Evolutionary conservation across 192 early-diverging fungal species (phyloP), one percentile per base, ranked within the genome.

Genomic region (Ambispora gerdemannii): DNA sequence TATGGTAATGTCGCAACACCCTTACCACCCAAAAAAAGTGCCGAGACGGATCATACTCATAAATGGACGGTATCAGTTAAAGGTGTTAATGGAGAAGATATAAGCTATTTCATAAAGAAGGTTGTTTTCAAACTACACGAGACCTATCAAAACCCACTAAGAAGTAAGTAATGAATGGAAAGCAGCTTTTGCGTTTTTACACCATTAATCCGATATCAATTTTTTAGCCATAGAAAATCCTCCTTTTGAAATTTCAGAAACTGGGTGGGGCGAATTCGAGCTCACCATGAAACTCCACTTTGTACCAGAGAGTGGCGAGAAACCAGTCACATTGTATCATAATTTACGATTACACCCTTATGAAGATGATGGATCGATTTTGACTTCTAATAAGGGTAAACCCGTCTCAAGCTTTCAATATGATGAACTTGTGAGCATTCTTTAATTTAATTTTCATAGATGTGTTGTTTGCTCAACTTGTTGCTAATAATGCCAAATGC

Each of bases 191-290:
- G n/a, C n/a, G n/a, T n/a, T n/a, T n/a, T n/a, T n/a, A n/a, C n/a
- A n/a, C n/a, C n/a, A n/a, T n/a, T n/a, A n/a, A n/a, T n/a, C n/a
- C n/a, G n/a, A n/a, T n/a, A n/a, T n/a, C n/a, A n/a, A n/a, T n/a
- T 20, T n/a, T 35, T 19, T 74, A 91, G 87, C 83, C 25, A 75
- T 93, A 20, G 93, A 94, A 64, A 78, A 89, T 33, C 90, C 88
- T 43, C 96, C 96, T 6, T 98, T 91, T 70, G 93, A 95, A 76
- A 88, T 98, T 28, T 82, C 86, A 31, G 97, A 99, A 76, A 94
- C 97, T 15, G 97, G 97, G 33, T 99, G 97, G 97, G 97, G 97
- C 72, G 95, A 99, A 80, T 99, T 99, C 78, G 95, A 98, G 63
- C 93, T 99, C 59, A 82, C 88, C 27, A 97, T 98, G 67, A 95